phyloP scores from a whole-genome alignment of 169 alveolate species.

The Plasmodium yoelii region DNA sequence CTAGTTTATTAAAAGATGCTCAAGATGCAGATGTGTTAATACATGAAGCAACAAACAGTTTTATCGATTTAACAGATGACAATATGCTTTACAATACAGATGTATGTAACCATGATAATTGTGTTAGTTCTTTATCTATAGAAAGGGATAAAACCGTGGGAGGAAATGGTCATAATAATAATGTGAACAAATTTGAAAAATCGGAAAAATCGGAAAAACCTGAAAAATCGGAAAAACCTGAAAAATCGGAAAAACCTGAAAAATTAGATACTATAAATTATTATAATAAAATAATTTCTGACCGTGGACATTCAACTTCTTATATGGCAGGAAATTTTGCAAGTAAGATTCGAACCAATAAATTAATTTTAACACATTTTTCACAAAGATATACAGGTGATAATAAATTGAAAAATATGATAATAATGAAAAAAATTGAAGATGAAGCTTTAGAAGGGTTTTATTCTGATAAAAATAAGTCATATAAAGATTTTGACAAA shows the following conservation, averaged over 20 bases:
- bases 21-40: constrained; percentile 83
- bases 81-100: neutral
- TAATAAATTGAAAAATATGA: constrained; percentile 72
- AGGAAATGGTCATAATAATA: neutral
- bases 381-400: constrained; percentile 84
- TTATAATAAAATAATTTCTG: constrained; percentile 75
- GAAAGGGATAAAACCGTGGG: neutral
- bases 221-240: too few species aligned
- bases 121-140: neutral
- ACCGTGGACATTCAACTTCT: constrained; percentile 84
- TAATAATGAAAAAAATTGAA: constrained; percentile 77
- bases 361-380: constrained; percentile 81
- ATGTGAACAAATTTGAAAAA: too few species aligned
- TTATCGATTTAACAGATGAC: constrained; percentile 27
- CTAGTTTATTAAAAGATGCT: constrained; percentile 74
- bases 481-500: neutral
- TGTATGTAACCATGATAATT: neutral
- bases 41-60: constrained; percentile 84
- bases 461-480: neutral
- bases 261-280: constrained; percentile 1
- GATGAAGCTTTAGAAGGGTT: constrained; percentile 68
- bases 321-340: constrained; percentile 84
- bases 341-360: constrained; percentile 70
- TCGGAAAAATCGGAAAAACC: too few species aligned
- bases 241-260: too few species aligned